These are phyloP conservation scores for Gossypium herbaceum DNA, from an alignment of 345 rosid genomes.

Conservation along the genomic window DNA sequence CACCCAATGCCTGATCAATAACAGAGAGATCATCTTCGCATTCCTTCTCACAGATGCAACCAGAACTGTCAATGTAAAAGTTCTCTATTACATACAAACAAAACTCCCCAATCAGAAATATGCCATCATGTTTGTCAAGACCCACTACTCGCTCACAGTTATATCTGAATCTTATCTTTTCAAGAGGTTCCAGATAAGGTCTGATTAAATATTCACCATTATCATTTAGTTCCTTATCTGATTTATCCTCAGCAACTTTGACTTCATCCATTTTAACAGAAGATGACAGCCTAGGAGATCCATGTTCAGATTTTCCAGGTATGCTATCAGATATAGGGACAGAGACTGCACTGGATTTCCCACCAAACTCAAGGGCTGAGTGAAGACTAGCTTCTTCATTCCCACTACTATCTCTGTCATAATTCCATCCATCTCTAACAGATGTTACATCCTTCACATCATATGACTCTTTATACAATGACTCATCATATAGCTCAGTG, in stretches of 20 bases:
- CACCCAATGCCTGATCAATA: slow-evolving; percentile 99
- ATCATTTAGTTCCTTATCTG: slow-evolving; percentile 84
- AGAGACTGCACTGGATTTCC: slow-evolving; percentile 70
- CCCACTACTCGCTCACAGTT: slow-evolving; percentile 97
- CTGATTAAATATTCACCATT: slow-evolving; percentile 97
- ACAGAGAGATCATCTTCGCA: slow-evolving; percentile 93
- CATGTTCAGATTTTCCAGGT: slow-evolving; percentile 65
- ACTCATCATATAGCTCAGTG: slow-evolving; percentile 60
- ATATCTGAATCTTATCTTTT: slow-evolving; percentile 82
- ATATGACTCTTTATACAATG: slow-evolving; percentile 48
- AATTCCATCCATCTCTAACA: slow-evolving; percentile 76
- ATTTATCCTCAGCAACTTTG: slow-evolving; percentile 56
- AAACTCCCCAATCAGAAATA: slow-evolving; percentile 90
- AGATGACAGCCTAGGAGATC: slow-evolving; percentile 72
- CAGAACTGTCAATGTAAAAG: slow-evolving; percentile 75
- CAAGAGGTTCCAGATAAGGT: slow-evolving; percentile 92
- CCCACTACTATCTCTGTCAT: slow-evolving; percentile 76
- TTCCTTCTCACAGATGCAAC: slow-evolving; percentile 94
- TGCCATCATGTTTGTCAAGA: slow-evolving; percentile 98
- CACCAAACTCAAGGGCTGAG: slow-evolving; percentile 91
- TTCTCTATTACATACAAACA: slow-evolving; percentile 90
- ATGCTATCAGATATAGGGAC: slow-evolving; percentile 70
- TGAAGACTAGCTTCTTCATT: slow-evolving; percentile 99
- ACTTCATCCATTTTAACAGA: slow-evolving; percentile 61
- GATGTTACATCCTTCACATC: slow-evolving; percentile 50